A percentile compares a stretch with the other conserved stretches of the same genome.
phyloP scores from a whole-genome alignment of 805 yeast genomes.

The Huiozyma sinensis region DNA sequence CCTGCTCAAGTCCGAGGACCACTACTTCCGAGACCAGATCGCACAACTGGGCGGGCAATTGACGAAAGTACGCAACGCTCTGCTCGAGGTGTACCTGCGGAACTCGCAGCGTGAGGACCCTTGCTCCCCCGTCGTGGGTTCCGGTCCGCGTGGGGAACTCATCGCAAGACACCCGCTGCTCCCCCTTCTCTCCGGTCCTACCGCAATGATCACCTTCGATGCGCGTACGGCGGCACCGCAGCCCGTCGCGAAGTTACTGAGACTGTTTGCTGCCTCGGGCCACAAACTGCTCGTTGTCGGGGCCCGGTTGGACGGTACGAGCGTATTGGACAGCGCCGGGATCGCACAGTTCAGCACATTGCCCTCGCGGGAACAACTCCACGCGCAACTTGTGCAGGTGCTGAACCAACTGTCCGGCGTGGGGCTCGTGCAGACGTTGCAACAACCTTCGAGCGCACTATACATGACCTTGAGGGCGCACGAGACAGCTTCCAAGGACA shows the following conservation, averaged over 20 bases:
- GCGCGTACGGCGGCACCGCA: constrained; percentile 50
- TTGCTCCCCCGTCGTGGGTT: constrained; percentile 34
- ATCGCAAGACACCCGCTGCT: constrained; percentile 51
- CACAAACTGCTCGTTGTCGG: constrained; percentile 78
- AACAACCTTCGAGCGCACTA: constrained; percentile 53
- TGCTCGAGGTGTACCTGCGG: constrained; percentile 69
- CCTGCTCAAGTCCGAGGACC: constrained; percentile 58
- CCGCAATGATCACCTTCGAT: constrained; percentile 63
- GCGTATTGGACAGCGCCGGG: constrained; percentile 40
- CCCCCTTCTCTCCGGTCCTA: constrained; percentile 71
- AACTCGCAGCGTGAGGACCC: constrained; percentile 67
- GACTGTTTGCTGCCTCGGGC: constrained; percentile 51
- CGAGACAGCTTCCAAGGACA: constrained; percentile 8
- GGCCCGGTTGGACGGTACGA: constrained; percentile 58
- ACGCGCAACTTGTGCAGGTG: constrained; percentile 72
- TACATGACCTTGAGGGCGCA: constrained; percentile 68
- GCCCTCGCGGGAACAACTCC: constrained; percentile 61
- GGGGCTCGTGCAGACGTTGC: constrained; percentile 74
- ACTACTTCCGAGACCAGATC: constrained; percentile 50
- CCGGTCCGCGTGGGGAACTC: constrained; percentile 29
- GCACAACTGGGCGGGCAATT: constrained; percentile 56
- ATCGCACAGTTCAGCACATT: constrained; percentile 59
- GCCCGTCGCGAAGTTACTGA: constrained; percentile 50
- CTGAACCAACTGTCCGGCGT: constrained; percentile 83
- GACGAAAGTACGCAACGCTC: constrained; percentile 53